Conservation (phyloP, 257 asterid genomes). For the Solanum pimpinellifolium region DNA sequence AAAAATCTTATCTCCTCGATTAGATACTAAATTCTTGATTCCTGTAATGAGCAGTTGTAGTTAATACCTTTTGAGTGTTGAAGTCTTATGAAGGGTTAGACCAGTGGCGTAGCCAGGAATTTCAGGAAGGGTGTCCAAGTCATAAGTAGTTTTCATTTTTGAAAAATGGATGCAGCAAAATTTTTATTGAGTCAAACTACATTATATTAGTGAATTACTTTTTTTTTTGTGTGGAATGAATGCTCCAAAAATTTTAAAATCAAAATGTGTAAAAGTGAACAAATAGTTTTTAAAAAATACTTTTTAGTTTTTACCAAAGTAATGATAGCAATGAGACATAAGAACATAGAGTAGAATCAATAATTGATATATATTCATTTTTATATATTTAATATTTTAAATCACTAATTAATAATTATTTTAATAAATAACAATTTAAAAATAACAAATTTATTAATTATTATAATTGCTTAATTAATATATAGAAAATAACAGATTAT, state of each 20-base stretch:
- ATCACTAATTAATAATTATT: background rate
- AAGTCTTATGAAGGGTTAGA: background rate
- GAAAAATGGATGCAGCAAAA: background rate
- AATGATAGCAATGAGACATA: background rate
- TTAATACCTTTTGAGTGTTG: background rate
- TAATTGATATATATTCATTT: background rate
- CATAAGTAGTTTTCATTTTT: background rate
- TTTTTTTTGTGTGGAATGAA: background rate
- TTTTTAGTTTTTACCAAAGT: background rate
- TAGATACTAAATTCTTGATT: background rate
- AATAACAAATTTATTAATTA: background rate
- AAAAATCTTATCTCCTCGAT: background rate
- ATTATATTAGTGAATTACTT: background rate
- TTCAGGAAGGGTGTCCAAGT: background rate
- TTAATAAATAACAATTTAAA: background rate
- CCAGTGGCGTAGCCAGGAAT: background rate
- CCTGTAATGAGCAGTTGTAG: background rate
- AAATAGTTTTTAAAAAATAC: too few relatives aligned
- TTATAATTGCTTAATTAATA: background rate
- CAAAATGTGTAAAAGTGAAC: background rate
- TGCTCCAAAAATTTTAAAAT: background rate
- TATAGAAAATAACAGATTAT: background rate
- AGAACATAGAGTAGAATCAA: background rate
- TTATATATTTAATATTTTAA: too few relatives aligned
- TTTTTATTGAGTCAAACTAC: background rate